Base-by-base conservation (phyloP, 768 basidiomycete genomes). In the Auricularia cornea region DNA sequence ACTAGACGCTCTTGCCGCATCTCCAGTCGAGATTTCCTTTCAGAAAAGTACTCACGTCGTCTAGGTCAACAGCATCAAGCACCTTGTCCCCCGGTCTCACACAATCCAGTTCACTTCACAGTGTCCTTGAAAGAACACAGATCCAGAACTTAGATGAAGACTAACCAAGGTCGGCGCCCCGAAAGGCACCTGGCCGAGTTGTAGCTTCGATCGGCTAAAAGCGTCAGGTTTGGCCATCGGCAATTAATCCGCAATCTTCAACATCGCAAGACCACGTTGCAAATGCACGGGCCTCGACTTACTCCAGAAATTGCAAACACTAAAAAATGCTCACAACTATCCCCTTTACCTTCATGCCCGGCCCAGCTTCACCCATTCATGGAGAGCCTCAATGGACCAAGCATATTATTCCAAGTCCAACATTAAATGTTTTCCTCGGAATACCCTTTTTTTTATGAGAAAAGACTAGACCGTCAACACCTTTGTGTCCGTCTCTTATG, bases 51-150 rank as follows among this genome's bases (percentile, higher is more conserved):
- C 64, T 66, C 63, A 65, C 63, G 61, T 67, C 70, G 69, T 64
- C 66, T 35, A 6, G 67, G 48, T 51, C 26, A n/a, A 51, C 48
- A 20, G 48, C 26, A 35, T 28, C 28, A 73, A 56, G 28, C 32
- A 70, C 77, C 77, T 78, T 77, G 71, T 73, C 77, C 78, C n/a
- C 76, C 75, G 69, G 72, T 72, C 78, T 77, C 79, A 78, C 79
- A 79, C 73, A 72, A 75, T 78, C 77, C 74, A 74, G 68, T 66
- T 51, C 66, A 68, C 71, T 69, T 74, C 70, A 66, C 71, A 69
- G 62, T 66, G 72, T 73, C 68, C 70, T 8, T 18, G 6, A 64
- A 61, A 61, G 66, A 66, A 72, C 73, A 66, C 65, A 63, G 65
- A 71, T 76, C 71, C 68, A 66, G 66, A 67, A 71, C 72, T 70